Evolutionary conservation across 352 stramenopile species (phyloP).

Genomic region (Phytophthora idaei): DNA sequence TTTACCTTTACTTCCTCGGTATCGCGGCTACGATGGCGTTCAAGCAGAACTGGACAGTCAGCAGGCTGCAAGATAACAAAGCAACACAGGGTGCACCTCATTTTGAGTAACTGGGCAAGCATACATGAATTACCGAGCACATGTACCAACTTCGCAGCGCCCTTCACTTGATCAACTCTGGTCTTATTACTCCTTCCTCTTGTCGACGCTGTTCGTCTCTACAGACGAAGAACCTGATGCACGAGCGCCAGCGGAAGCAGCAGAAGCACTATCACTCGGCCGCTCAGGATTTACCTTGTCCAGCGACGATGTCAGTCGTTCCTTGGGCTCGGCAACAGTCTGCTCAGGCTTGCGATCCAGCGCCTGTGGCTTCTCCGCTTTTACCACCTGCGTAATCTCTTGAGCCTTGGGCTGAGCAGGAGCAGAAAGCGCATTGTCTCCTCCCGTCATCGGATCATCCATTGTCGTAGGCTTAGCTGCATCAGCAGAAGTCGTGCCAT

Average conservation of each 20-base stretch:
- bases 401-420: constrained; percentile 5
- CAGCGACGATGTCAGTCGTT: constrained; percentile 1
- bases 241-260: constrained; percentile 9
- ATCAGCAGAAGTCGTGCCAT: constrained; percentile 24
- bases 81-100: constrained; percentile 2
- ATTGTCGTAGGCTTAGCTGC: constrained; percentile 20
- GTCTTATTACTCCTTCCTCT: constrained; percentile 30
- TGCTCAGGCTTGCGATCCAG: constrained; percentile 4
- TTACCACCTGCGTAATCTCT: constrained; percentile 8
- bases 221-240: constrained; percentile 8
- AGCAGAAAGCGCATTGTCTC: constrained; percentile 7
- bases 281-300: constrained; percentile 16
- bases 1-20: constrained; percentile 36
- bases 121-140: constrained; percentile 39
- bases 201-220: constrained; percentile 23
- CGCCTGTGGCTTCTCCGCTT: constrained; percentile 19
- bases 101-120: constrained; percentile 24
- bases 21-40: constrained; percentile 33
- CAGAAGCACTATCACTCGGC: constrained; percentile 10
- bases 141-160: constrained; percentile 26
- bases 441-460: constrained; percentile 39
- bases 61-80: neutral
- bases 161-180: constrained; percentile 24
- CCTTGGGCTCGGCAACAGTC: constrained; percentile 6
- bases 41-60: constrained; percentile 12